A percentile compares a stretch with the other conserved stretches of the same genome.
These are phyloP conservation scores for Abrus precatorius DNA, from an alignment of 306 rosid species.

Conservation along the genomic window DNA sequence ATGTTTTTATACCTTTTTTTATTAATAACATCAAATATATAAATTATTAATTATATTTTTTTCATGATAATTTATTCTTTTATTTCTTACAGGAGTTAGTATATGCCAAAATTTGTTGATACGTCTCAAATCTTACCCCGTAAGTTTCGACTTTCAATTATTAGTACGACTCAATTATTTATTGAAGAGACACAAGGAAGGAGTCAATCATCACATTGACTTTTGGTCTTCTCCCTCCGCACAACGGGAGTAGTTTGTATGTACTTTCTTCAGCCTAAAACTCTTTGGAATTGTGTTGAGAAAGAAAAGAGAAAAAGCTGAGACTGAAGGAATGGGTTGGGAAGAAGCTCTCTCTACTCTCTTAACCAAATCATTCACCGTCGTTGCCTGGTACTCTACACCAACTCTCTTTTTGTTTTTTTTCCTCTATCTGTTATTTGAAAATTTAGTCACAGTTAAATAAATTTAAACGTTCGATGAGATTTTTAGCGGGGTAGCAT, in stretches of 20 bases:
- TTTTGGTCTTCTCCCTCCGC: not conserved
- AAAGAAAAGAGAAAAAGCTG: slow-evolving; percentile 2
- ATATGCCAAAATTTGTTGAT: too few relatives aligned
- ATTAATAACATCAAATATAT: too few relatives aligned
- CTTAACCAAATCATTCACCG: slow-evolving; percentile 45
- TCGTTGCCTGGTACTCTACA: slow-evolving; percentile 60
- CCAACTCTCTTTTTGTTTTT: not conserved
- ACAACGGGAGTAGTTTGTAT: not conserved
- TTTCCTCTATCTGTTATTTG: not conserved
- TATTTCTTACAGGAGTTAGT: too few relatives aligned
- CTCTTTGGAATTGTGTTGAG: not conserved
- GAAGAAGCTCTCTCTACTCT: slow-evolving; percentile 40
- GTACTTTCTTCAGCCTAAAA: not conserved
- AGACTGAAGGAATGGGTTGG: slow-evolving; percentile 51
- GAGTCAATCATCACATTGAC: not conserved
- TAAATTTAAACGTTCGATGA: not conserved
- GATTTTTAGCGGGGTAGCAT: not conserved
- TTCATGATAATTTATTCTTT: too few relatives aligned
- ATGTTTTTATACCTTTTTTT: too few relatives aligned
- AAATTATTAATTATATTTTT: too few relatives aligned
- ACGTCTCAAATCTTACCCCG: too few relatives aligned
- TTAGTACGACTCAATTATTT: not conserved
- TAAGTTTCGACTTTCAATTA: not conserved
- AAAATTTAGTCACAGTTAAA: not conserved
- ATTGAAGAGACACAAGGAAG: not conserved